Evolutionary conservation across 805 yeast genomes (phyloP).

Genomic region (Ogataea nitratoaversa): DNA sequence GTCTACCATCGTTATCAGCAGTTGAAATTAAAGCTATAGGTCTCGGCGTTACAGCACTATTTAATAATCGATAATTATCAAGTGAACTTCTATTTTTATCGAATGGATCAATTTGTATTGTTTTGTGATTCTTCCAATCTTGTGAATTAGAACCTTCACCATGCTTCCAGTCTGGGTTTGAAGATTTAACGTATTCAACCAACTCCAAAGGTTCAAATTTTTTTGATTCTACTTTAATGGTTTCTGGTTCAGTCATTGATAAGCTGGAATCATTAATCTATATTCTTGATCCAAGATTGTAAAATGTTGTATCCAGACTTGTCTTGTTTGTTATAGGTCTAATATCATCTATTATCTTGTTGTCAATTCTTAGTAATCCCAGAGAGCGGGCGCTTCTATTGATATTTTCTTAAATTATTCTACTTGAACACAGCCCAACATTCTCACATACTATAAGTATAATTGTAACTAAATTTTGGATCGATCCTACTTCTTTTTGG

Average conservation of each 20-base stretch:
- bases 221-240: neutral
- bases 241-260: neutral
- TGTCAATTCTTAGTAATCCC: too few relatives aligned
- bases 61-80: constrained; percentile 47
- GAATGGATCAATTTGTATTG: constrained; percentile 46
- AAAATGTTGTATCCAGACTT: too few relatives aligned
- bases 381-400: too few relatives aligned
- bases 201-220: neutral
- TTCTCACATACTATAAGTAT: too few relatives aligned
- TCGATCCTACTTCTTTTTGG: too few relatives aligned
- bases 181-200: constrained; percentile 2
- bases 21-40: constrained; percentile 60
- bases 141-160: constrained; percentile 45
- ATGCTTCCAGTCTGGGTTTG: constrained; percentile 37
- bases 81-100: constrained; percentile 35
- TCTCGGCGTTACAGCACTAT: constrained; percentile 53
- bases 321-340: too few relatives aligned
- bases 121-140: constrained; percentile 42
- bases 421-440: too few relatives aligned
- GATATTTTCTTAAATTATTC: too few relatives aligned
- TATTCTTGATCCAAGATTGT: too few relatives aligned
- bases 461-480: too few relatives aligned
- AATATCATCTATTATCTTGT: too few relatives aligned
- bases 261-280: too few relatives aligned
- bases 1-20: constrained; percentile 35